phyloP scores from a whole-genome alignment of 495 filamentous ascomycete species.

The Tuber indicum region DNA sequence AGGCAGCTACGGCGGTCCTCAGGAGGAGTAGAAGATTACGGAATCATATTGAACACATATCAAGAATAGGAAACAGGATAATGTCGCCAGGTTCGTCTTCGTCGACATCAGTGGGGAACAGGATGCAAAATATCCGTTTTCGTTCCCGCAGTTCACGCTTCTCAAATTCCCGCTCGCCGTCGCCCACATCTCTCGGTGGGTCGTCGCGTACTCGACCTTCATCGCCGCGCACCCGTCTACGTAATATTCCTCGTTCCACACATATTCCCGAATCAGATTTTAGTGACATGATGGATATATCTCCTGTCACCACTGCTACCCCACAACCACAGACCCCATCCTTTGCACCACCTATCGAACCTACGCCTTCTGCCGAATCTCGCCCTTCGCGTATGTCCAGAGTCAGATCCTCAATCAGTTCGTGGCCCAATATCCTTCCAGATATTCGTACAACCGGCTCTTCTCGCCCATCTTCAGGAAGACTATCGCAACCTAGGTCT shows the following conservation, averaged over 20 bases:
- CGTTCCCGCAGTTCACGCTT: constrained; percentile 38
- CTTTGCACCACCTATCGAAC: constrained; percentile 19
- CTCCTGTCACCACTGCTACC: constrained; percentile 36
- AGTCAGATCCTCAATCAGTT: constrained; percentile 41
- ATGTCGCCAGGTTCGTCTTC: constrained; percentile 25
- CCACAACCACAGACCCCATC: constrained; percentile 22
- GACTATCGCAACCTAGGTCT: constrained; percentile 24
- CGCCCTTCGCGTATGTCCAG: constrained; percentile 43
- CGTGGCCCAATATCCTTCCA: constrained; percentile 42
- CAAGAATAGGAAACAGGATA: constrained; percentile 34
- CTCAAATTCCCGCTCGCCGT: constrained; percentile 40
- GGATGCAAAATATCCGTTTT: constrained; percentile 49
- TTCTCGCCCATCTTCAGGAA: constrained; percentile 21
- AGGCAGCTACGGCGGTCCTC: constrained; percentile 26
- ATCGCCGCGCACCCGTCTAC: constrained; percentile 35
- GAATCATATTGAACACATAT: constrained; percentile 38
- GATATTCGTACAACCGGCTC: constrained; percentile 26
- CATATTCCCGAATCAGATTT: constrained; percentile 24
- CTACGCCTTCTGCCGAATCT: constrained; percentile 12
- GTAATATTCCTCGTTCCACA: constrained; percentile 37
- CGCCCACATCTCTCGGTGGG: constrained; percentile 27
- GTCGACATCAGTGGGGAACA: constrained; percentile 45
- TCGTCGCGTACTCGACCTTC: constrained; percentile 31
- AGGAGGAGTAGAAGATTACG: constrained; percentile 39
- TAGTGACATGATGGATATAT: constrained; percentile 41